Base-by-base conservation (phyloP, 2,329 filamentous ascomycete genomes). In the Penicillium sp. region DNA sequence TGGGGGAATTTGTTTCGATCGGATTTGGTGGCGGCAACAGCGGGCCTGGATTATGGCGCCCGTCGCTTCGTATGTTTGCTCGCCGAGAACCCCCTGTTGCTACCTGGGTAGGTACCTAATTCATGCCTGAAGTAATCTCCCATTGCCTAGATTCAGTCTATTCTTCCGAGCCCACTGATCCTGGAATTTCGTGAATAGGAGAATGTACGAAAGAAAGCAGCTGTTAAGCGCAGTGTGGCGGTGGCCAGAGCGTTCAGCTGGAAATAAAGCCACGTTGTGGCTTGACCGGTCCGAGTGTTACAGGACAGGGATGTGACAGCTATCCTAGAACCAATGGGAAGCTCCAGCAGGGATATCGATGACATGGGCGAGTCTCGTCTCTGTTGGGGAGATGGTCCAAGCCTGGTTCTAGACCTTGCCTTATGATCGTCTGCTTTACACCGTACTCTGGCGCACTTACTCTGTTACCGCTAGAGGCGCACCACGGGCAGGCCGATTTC, bases 211-310 rank as follows among this genome's bases (percentile, higher is more conserved):
- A n/a, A n/a, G n/a, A n/a, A 34, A 36, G 28, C 34, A 25, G n/a
- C 12, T 18, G 9, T 13, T 27, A 13, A 11, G 25, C 25, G 20
- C 22, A 23, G 25, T n/a, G n/a, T n/a, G n/a, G n/a, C n/a, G n/a
- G n/a, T 27, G 25, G 25, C 25, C 6, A 11, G 6, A 11, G 10
- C n/a, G 9, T 13, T 11, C 25, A 27, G 25, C 25, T 27, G 25
- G n/a, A n/a, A 10, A 15, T 33, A 30, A 17, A 41, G 46, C 46
- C 46, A 50, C 47, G 38, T 38, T 39, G 42, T 50, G 45, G 45
- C 42, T 43, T 14, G 26, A 17, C 2, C 13, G 10, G 15, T 37
- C 25, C 17, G 35, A 35, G 38, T 32, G 38, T 35, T 35, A 13
- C 16, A 25, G 17, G 10, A 11, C 25, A 27, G 25, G 25, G 25